Conservation (phyloP, 2,329 filamentous ascomycete genomes). For the Arthrobotrys sinensis region DNA sequence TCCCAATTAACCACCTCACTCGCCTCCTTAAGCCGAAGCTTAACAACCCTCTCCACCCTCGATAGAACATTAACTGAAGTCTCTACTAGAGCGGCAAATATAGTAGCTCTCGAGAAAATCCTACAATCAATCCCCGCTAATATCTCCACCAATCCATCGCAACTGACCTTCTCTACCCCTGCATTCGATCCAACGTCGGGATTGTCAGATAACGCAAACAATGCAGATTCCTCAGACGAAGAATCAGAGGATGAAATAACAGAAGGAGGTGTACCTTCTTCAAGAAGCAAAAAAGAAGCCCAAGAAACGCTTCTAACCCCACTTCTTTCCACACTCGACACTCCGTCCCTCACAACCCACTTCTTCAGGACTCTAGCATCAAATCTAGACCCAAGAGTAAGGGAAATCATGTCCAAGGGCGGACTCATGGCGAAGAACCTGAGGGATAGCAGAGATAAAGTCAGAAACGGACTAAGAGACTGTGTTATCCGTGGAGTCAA, state of each 20-base stretch:
- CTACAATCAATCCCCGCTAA: constrained; percentile 53
- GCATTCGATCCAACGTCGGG: constrained; percentile 45
- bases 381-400: constrained; percentile 81
- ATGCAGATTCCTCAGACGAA: constrained; percentile 23
- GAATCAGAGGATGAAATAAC: constrained; percentile 28
- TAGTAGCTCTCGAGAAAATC: constrained; percentile 75
- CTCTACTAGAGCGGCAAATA: constrained; percentile 86
- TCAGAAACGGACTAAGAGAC: constrained; percentile 83
- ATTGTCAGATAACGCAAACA: constrained; percentile 14
- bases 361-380: constrained; percentile 94
- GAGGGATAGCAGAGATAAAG: constrained; percentile 79
- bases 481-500: constrained; percentile 81
- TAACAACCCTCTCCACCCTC: constrained; percentile 84
- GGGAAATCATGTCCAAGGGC: constrained; percentile 86
- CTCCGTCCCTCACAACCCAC: constrained; percentile 86
- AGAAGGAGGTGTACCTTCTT: constrained; percentile 1
- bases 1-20: constrained; percentile 84
- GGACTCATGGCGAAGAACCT: constrained; percentile 88
- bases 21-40: constrained; percentile 79
- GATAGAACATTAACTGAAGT: constrained; percentile 87
- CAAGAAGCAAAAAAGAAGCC: constrained; percentile 57
- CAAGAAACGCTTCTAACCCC: constrained; percentile 77
- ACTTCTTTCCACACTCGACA: constrained; percentile 84
- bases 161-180: constrained; percentile 44
- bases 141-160: constrained; percentile 51